Evolutionary conservation across 306 rosid species (phyloP).

Genomic region (Cyclanthera cordifolia): DNA sequence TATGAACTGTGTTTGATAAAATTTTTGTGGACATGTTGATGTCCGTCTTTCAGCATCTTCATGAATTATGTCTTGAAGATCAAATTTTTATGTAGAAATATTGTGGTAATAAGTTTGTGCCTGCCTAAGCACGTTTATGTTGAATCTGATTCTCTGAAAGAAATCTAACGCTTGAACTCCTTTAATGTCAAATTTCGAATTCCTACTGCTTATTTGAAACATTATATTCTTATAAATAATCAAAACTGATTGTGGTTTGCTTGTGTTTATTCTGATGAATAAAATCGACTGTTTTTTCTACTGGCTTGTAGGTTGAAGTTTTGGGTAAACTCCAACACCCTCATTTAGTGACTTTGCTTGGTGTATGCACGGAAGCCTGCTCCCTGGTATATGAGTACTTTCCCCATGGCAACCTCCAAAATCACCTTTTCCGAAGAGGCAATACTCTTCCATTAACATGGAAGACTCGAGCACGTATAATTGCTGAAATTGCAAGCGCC

Average conservation of each 20-base stretch:
- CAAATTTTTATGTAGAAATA: neutral
- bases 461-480: constrained; percentile 53
- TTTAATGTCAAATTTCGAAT: neutral
- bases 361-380: constrained; percentile 74
- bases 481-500: constrained; percentile 72
- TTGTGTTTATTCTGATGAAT: neutral
- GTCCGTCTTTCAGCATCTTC: neutral
- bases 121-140: neutral
- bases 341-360: constrained; percentile 72
- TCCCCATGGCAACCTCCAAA: constrained; percentile 72
- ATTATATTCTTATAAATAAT: neutral
- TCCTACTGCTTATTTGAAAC: neutral
- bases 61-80: neutral
- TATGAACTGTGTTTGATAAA: too few relatives aligned
- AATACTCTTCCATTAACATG: constrained; percentile 43
- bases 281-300: constrained; percentile 11
- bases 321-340: constrained; percentile 78
- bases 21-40: neutral
- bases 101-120: neutral
- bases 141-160: neutral
- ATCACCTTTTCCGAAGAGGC: constrained; percentile 49
- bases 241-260: neutral
- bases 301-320: constrained; percentile 55
- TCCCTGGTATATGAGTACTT: constrained; percentile 69
- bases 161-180: neutral